Conservation (phyloP, 306 rosid species). For the Cicer arietinum region DNA sequence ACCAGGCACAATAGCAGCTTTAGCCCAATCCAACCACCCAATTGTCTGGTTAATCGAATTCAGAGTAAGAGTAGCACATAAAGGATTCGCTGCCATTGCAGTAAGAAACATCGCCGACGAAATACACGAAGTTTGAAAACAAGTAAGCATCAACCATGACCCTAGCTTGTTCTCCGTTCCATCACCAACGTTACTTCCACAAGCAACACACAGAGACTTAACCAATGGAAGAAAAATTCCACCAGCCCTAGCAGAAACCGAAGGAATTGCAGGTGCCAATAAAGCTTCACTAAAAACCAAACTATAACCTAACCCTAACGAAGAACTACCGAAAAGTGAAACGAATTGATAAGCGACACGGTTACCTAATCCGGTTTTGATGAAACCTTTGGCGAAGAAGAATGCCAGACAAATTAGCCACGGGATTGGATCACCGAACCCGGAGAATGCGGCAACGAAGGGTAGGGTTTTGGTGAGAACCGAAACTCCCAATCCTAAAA, state of each 20-base stretch:
- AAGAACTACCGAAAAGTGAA: conserved; percentile 87
- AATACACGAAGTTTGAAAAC: conserved; percentile 93
- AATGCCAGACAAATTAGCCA: conserved; percentile 96
- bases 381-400: conserved; percentile 95
- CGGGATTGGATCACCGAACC: conserved; percentile 94
- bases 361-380: conserved; percentile 93
- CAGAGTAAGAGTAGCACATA: conserved; percentile 75
- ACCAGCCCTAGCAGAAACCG: conserved; percentile 93
- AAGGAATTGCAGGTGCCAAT: conserved; percentile 93
- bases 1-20: conserved; percentile 90
- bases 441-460: conserved; percentile 89
- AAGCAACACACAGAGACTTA: conserved; percentile 85
- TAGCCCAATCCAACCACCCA: conserved; percentile 99
- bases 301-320: conserved; percentile 93
- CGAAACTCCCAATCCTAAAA: conserved; percentile 83
- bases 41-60: conserved; percentile 81
- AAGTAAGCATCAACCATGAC: conserved; percentile 96
- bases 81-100: conserved; percentile 97
- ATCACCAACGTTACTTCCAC: conserved; percentile 94
- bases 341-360: conserved; percentile 94
- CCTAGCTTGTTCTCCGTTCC: conserved; percentile 84
- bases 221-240: conserved; percentile 94
- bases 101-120: conserved; percentile 98
- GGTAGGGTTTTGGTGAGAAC: conserved; percentile 90
- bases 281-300: conserved; percentile 93